Percentiles rank a stretch among this genome's conserved stretches.
Conservation (phyloP, 345 rosid species). For the Lepidium aucheri region DNA sequence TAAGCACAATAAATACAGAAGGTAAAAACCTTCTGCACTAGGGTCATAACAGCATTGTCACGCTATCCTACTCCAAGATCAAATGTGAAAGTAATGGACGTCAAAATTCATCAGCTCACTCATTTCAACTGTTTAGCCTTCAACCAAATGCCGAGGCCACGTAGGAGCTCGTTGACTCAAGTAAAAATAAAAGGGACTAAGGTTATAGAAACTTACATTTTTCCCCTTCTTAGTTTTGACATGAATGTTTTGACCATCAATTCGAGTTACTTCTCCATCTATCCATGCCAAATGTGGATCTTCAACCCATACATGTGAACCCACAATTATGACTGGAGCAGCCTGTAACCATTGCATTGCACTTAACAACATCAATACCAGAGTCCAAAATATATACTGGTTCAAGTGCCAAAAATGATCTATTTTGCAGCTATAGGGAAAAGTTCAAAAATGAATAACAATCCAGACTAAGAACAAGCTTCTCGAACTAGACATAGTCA, state of each 20-base stretch:
- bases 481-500: constrained; percentile 8
- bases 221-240: constrained; percentile 47
- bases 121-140: neutral
- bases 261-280: constrained; percentile 55
- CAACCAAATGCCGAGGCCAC: neutral
- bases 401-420: neutral
- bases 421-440: neutral
- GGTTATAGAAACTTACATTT: constrained; percentile 32
- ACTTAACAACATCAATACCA: constrained; percentile 5
- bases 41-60: neutral
- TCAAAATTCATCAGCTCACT: constrained; percentile 1
- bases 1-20: constrained; percentile 1
- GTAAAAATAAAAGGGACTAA: neutral
- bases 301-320: constrained; percentile 84
- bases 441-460: neutral
- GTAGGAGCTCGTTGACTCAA: neutral
- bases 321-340: constrained; percentile 57
- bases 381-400: neutral
- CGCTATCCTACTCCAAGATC: neutral
- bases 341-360: constrained; percentile 38
- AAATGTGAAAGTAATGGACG: neutral
- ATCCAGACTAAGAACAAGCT: neutral
- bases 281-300: constrained; percentile 71
- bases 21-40: neutral
- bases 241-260: constrained; percentile 42